Percentiles rank a stretch among this genome's conserved stretches.
phyloP scores from a whole-genome alignment of 2,329 filamentous ascomycete genomes.

The Aspergillus sp. region DNA sequence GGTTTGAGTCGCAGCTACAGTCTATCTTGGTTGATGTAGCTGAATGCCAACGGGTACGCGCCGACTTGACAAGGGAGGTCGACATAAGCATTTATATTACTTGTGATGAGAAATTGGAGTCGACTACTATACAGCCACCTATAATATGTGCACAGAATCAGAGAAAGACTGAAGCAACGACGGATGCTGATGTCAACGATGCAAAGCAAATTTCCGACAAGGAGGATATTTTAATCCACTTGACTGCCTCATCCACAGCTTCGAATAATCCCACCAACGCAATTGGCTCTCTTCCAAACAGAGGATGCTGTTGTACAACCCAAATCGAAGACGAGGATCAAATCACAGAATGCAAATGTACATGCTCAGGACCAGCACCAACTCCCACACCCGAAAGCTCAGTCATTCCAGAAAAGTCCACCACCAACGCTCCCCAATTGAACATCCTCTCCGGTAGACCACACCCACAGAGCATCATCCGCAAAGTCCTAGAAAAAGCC shows the following conservation, averaged over 20 bases:
- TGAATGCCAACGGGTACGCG: constrained; percentile 22
- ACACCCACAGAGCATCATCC: constrained; percentile 47
- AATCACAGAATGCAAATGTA: constrained; percentile 30
- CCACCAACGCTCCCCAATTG: neutral
- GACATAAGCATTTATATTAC: constrained; percentile 54
- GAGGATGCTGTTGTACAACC: constrained; percentile 47
- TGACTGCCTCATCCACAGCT: constrained; percentile 8
- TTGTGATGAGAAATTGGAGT: constrained; percentile 44
- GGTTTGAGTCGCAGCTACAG: constrained; percentile 50
- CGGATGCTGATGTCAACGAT: neutral
- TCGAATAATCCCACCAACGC: neutral
- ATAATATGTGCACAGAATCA: constrained; percentile 13
- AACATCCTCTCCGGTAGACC: constrained; percentile 49
- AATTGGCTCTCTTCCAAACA: constrained; percentile 19
- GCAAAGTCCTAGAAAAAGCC: constrained; percentile 53
- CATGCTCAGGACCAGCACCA: constrained; percentile 27
- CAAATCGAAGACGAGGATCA: constrained; percentile 44
- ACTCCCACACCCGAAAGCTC: neutral
- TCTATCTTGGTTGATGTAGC: constrained; percentile 41
- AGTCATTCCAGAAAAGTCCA: neutral
- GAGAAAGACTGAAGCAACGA: neutral
- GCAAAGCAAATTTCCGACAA: constrained; percentile 2
- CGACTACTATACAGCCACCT: constrained; percentile 1
- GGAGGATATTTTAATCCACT: constrained; percentile 21
- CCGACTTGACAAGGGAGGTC: constrained; percentile 37